Evolutionary conservation across 2,329 filamentous ascomycete species (phyloP).

Genomic region (Pyrenophora seminiperda): DNA sequence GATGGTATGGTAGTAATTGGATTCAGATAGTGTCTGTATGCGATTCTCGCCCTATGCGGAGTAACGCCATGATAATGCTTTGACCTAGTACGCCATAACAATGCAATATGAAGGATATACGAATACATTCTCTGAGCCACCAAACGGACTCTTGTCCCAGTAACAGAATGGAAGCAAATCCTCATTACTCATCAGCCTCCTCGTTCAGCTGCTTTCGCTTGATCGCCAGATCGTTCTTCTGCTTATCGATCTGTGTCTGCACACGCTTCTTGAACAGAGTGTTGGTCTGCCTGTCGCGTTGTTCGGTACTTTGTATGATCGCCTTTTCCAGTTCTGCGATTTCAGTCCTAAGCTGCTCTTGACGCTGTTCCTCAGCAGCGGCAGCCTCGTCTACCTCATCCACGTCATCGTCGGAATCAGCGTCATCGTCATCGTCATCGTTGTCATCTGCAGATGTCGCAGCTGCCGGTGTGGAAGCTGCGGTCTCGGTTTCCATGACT

Average conservation of each 20-base stretch:
- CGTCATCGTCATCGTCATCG: constrained; percentile 52
- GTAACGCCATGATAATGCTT: constrained; percentile 11
- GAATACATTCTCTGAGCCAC: background rate
- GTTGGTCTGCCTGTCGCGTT: constrained; percentile 54
- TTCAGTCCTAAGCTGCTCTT: constrained; percentile 57
- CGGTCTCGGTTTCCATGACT: constrained; percentile 38
- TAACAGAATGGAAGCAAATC: background rate
- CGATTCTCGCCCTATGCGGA: background rate
- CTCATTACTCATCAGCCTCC: constrained; percentile 28
- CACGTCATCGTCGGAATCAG: constrained; percentile 49
- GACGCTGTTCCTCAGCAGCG: constrained; percentile 52
- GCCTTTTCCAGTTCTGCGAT: constrained; percentile 61
- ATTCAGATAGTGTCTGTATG: background rate
- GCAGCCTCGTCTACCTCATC: constrained; percentile 57
- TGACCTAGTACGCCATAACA: constrained; percentile 4
- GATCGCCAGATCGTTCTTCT: constrained; percentile 56
- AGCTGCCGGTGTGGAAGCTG: constrained; percentile 38
- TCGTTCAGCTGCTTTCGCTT: constrained; percentile 56
- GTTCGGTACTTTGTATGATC: constrained; percentile 51
- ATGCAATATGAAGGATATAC: constrained; percentile 1
- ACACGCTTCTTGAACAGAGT: constrained; percentile 57
- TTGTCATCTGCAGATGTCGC: constrained; percentile 49
- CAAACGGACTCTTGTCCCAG: background rate
- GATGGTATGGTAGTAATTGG: background rate
- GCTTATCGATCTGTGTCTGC: constrained; percentile 55